Evolutionary conservation across 805 yeast genomes (phyloP).

Genomic region (Candida parachauliodes): DNA sequence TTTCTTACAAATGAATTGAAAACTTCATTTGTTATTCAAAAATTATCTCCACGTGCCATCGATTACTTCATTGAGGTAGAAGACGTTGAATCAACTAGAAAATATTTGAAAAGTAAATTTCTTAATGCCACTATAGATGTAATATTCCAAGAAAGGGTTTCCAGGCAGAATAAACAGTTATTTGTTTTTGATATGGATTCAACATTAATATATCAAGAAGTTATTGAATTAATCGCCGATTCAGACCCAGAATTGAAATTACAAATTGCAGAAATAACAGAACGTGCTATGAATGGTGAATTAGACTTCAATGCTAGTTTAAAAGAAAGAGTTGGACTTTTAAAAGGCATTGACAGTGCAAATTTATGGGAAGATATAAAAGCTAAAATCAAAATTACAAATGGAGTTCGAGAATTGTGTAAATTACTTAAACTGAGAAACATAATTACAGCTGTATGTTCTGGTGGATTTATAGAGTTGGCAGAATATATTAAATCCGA

Average conservation of each 20-base stretch:
- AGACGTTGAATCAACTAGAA: conserved; percentile 10
- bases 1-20: neutral
- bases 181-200: conserved; percentile 98
- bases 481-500: conserved; percentile 69
- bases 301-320: conserved; percentile 85
- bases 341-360: conserved; percentile 74
- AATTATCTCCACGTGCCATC: conserved; percentile 20
- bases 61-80: conserved; percentile 16
- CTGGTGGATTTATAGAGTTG: conserved; percentile 92
- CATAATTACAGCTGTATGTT: conserved; percentile 75
- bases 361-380: conserved; percentile 78
- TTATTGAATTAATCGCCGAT: conserved; percentile 85
- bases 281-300: conserved; percentile 95
- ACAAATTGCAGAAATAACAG: conserved; percentile 84
- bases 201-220: conserved; percentile 92
- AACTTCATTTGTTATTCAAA: neutral
- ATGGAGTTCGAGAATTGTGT: conserved; percentile 77
- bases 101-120: conserved; percentile 7
- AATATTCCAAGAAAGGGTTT: conserved; percentile 23
- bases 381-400: conserved; percentile 66
- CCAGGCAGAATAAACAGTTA: conserved; percentile 44
- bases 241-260: conserved; percentile 88
- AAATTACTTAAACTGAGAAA: conserved; percentile 58
- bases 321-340: conserved; percentile 66
- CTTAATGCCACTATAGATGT: conserved; percentile 13